Evolutionary conservation across 768 basidiomycete genomes (phyloP).

Genomic region (Mrakia gelida): DNA sequence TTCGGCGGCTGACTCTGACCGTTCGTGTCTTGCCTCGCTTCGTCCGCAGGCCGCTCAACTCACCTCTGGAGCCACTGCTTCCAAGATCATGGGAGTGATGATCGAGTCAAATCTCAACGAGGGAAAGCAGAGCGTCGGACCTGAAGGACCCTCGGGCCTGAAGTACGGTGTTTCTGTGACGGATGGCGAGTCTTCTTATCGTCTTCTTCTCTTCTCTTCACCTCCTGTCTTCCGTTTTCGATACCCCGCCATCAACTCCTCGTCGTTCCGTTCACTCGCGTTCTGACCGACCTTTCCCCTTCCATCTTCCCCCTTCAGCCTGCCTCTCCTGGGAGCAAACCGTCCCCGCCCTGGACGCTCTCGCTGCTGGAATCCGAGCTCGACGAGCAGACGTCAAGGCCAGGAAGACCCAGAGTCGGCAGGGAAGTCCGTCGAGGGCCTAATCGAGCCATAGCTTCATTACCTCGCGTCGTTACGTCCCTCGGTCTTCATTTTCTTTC

Average conservation of each 20-base stretch:
- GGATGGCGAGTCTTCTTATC: conserved; percentile 37
- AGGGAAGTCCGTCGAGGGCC: neutral
- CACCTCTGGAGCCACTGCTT: conserved; percentile 63
- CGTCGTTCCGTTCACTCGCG: too few species aligned
- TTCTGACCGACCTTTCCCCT: conserved; percentile 39
- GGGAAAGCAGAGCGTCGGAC: conserved; percentile 53
- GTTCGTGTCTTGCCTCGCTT: neutral
- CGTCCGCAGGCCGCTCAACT: conserved; percentile 63
- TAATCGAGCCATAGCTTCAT: neutral
- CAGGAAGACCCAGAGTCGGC: conserved; percentile 2
- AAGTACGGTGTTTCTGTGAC: conserved; percentile 38
- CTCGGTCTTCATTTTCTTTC: neutral
- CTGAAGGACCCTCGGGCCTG: conserved; percentile 59
- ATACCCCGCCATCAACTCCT: too few species aligned
- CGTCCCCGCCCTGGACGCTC: conserved; percentile 69
- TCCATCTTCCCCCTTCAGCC: conserved; percentile 8
- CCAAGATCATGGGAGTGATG: conserved; percentile 51
- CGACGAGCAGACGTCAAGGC: conserved; percentile 46
- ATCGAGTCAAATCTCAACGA: conserved; percentile 76
- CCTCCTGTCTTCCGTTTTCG: too few species aligned
- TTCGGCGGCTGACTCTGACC: neutral
- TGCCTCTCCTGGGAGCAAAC: conserved; percentile 44
- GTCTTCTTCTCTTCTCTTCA: neutral
- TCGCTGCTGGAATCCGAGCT: conserved; percentile 81
- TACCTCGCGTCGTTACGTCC: neutral